Evolutionary conservation across 2,329 filamentous ascomycete species (phyloP).

Genomic region (Penicillium sp.): DNA sequence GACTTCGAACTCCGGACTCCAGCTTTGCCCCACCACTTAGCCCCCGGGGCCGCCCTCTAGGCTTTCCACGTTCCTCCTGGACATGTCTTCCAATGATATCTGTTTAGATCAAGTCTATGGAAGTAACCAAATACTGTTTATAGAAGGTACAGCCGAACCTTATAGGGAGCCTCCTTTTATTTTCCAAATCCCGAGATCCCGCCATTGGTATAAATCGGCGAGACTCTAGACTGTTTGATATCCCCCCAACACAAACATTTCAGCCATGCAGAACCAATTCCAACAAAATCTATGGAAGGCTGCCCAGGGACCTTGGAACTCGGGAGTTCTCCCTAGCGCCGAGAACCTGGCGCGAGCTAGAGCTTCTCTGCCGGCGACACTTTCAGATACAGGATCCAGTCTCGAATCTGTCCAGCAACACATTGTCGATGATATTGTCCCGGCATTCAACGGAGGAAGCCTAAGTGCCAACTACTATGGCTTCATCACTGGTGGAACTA

Average conservation of each 20-base stretch:
- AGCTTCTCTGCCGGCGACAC: conserved; percentile 30
- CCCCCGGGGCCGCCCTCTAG: neutral
- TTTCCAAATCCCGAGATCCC: conserved; percentile 20
- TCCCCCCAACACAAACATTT: neutral
- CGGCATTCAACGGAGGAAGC: conserved; percentile 65
- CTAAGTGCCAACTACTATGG: conserved; percentile 73
- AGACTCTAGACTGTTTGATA: neutral
- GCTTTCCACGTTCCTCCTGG: neutral
- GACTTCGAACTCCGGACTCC: neutral
- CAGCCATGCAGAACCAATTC: conserved; percentile 20
- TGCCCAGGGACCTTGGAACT: conserved; percentile 29
- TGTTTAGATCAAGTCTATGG: neutral
- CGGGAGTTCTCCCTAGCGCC: conserved; percentile 33
- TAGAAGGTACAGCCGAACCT: conserved; percentile 18
- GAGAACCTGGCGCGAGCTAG: conserved; percentile 32
- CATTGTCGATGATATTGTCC: conserved; percentile 43
- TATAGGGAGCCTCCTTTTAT: neutral
- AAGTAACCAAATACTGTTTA: neutral
- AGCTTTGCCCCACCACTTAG: neutral
- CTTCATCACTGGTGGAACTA: conserved; percentile 80
- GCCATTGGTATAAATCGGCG: conserved; percentile 9
- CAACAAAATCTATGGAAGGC: conserved; percentile 33
- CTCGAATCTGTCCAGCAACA: conserved; percentile 37
- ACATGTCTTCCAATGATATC: neutral
- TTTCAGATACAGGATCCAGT: conserved; percentile 31